These are phyloP conservation scores for Brasilioporus rufonigricans DNA, from an alignment of 768 basidiomycete genomes.

Conservation along the genomic window DNA sequence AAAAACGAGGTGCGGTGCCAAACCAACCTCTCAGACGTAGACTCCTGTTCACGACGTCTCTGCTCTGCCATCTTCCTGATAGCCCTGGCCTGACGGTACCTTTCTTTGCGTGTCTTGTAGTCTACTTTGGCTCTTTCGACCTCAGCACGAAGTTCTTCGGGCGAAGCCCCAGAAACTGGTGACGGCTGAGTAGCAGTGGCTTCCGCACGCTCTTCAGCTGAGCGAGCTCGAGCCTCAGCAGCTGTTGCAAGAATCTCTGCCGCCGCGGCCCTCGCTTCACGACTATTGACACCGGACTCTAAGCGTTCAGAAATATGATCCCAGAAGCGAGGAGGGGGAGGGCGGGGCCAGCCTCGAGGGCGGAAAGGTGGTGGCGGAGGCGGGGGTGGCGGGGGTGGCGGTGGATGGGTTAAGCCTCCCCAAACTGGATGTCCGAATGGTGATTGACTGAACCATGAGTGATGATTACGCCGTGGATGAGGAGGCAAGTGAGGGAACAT, in stretches of 20 bases:
- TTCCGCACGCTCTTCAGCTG: slow-evolving; percentile 2
- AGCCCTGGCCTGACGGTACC: slow-evolving; percentile 59
- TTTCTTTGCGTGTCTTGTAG: slow-evolving; percentile 71
- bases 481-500: slow-evolving; percentile 18
- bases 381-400: slow-evolving; percentile 20
- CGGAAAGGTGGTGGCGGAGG: slow-evolving; percentile 2
- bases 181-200: not conserved
- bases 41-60: slow-evolving; percentile 17
- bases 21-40: slow-evolving; percentile 28
- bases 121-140: slow-evolving; percentile 64
- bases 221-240: slow-evolving; percentile 13
- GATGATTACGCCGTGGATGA: slow-evolving; percentile 19
- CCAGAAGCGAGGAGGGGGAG: slow-evolving; percentile 24
- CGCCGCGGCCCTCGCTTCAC: slow-evolving; percentile 10
- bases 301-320: slow-evolving; percentile 4
- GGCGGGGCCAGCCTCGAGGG: slow-evolving; percentile 25
- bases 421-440: slow-evolving; percentile 12
- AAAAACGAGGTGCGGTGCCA: not conserved
- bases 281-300: not conserved
- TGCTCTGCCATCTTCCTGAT: slow-evolving; percentile 42
- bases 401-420: slow-evolving; percentile 17
- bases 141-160: slow-evolving; percentile 34
- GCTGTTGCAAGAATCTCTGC: slow-evolving; percentile 19
- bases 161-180: not conserved
- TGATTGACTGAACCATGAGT: slow-evolving; percentile 25